phyloP scores from a whole-genome alignment of 2,329 filamentous ascomycete species.

The Balansia obtecta region DNA sequence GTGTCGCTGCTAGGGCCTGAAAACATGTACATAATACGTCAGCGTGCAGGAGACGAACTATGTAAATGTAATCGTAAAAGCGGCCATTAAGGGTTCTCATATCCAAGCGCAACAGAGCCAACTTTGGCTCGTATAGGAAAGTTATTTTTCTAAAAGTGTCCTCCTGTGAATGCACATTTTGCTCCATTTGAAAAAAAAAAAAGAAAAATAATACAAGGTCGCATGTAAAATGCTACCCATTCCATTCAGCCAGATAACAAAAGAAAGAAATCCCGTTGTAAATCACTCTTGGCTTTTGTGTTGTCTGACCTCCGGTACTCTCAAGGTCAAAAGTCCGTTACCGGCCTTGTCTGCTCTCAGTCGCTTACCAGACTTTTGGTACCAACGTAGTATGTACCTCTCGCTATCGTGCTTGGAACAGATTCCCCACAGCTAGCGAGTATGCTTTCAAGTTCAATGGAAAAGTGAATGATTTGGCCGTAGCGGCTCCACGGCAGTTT shows the following conservation, averaged over 20 bases:
- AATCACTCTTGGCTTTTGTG: not conserved
- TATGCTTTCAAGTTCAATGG: slow-evolving; percentile 19
- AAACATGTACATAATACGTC: not conserved
- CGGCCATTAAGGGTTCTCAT: not conserved
- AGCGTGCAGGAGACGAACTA: not conserved
- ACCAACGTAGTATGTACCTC: slow-evolving; percentile 16
- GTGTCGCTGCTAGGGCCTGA: not conserved
- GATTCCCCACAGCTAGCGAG: not conserved
- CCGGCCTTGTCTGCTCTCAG: not conserved
- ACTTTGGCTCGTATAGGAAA: no score
- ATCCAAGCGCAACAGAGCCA: no score
- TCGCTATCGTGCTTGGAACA: no score
- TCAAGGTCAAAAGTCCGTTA: not conserved
- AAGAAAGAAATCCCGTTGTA: not conserved
- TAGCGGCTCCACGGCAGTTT: slow-evolving; percentile 21
- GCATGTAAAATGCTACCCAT: not conserved
- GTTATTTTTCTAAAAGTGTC: not conserved
- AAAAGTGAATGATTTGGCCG: slow-evolving; percentile 24
- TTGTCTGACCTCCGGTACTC: not conserved
- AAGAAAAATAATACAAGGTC: not conserved
- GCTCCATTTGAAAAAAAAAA: not conserved
- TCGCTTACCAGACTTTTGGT: not conserved
- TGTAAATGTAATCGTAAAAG: not conserved
- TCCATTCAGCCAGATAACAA: not conserved
- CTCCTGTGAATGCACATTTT: not conserved